A percentile compares a stretch with the other conserved stretches of the same genome.
Conservation (phyloP, 2,329 filamentous ascomycete species). For the Erysiphe neolycopersici region DNA sequence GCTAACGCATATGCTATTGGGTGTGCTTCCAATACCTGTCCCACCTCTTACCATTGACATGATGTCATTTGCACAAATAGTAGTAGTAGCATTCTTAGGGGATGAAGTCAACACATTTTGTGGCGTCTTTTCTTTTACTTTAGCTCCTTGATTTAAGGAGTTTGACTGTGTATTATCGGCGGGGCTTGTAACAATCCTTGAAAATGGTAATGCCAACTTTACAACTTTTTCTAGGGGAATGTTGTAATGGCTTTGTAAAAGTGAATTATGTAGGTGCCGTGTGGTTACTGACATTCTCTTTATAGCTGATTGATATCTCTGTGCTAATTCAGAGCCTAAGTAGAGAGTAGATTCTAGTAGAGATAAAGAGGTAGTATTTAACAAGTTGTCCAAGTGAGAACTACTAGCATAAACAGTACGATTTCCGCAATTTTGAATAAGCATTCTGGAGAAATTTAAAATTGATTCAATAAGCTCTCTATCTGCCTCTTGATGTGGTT, state of each 20-base stretch:
- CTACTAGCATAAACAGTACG: slow-evolving; percentile 91
- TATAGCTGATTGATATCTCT: slow-evolving; percentile 75
- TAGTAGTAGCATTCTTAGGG: slow-evolving; percentile 17
- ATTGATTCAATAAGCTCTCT: slow-evolving; percentile 52
- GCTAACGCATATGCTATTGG: slow-evolving; percentile 11
- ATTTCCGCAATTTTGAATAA: slow-evolving; percentile 89
- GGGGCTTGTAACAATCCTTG: slow-evolving; percentile 32
- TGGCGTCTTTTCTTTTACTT: slow-evolving; percentile 47
- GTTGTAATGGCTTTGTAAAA: slow-evolving; percentile 67
- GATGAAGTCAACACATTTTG: slow-evolving; percentile 18
- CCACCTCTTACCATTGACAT: slow-evolving; percentile 41
- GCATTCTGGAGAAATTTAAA: slow-evolving; percentile 59
- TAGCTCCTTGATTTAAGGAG: slow-evolving; percentile 28
- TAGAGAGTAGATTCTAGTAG: slow-evolving; percentile 56
- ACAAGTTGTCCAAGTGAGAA: slow-evolving; percentile 59
- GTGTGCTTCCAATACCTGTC: slow-evolving; percentile 12
- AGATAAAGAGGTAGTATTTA: slow-evolving; percentile 63
- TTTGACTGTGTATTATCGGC: slow-evolving; percentile 22
- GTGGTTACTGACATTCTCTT: slow-evolving; percentile 41
- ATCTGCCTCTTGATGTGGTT: slow-evolving; percentile 43
- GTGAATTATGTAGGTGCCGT: slow-evolving; percentile 38
- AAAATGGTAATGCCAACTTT: slow-evolving; percentile 58
- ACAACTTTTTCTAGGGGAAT: slow-evolving; percentile 58
- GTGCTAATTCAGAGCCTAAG: slow-evolving; percentile 62
- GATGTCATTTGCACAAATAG: slow-evolving; percentile 62